phyloP scores from a whole-genome alignment of 176 grass and related monocot genomes.

The Bonia amplexicaulis region DNA sequence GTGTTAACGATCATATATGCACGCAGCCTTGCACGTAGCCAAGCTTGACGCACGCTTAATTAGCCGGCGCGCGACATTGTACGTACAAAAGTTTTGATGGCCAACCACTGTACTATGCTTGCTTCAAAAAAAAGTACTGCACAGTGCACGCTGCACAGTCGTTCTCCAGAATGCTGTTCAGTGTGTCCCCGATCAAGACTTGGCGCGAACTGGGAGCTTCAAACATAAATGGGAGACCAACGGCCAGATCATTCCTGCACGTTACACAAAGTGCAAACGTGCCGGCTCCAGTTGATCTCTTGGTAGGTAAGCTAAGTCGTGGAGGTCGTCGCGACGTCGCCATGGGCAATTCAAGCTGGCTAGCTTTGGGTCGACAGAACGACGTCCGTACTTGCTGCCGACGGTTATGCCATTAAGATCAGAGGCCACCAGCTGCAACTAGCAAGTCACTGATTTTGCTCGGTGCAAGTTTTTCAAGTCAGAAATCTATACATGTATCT shows the following conservation, averaged over 20 bases:
- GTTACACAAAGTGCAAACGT: neutral
- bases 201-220: neutral
- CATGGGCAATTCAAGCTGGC: neutral
- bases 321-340: slow-evolving; percentile 15
- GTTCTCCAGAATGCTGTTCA: neutral
- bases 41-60: neutral
- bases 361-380: neutral
- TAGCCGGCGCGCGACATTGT: neutral
- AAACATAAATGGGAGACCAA: slow-evolving; percentile 16
- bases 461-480: neutral
- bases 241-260: neutral
- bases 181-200: neutral
- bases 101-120: neutral
- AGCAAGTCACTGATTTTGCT: neutral
- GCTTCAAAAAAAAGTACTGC: neutral
- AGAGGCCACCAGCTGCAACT: neutral
- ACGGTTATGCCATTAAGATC: neutral
- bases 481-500: neutral
- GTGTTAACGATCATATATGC: neutral
- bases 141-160: neutral
- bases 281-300: neutral
- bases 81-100: neutral
- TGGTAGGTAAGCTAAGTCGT: neutral
- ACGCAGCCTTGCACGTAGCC: neutral
- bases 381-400: neutral